Evolutionary conservation across 2,329 filamentous ascomycete species (phyloP).

Genomic region (Curvularia verruculosa): DNA sequence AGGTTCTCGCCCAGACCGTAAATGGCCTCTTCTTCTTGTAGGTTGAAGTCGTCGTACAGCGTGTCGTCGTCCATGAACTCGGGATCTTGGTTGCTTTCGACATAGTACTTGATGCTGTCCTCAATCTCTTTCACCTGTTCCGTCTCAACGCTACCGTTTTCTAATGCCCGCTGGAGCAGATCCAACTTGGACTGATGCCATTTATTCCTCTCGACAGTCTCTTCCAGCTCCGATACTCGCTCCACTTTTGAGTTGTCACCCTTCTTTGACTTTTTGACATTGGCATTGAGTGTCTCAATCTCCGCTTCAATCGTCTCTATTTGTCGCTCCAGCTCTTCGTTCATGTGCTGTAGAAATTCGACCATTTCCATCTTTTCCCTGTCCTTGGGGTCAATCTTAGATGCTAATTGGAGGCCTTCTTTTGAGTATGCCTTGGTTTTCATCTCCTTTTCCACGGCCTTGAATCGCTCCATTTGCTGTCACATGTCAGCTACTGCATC

Average conservation of each 20-base stretch:
- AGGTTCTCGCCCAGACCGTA: slow-evolving; percentile 81
- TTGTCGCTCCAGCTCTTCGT: slow-evolving; percentile 91
- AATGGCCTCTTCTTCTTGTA: slow-evolving; percentile 88
- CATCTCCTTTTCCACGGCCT: slow-evolving; percentile 99
- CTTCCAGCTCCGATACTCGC: slow-evolving; percentile 83
- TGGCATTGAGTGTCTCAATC: slow-evolving; percentile 81
- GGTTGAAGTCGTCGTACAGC: slow-evolving; percentile 91
- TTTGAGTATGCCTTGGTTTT: slow-evolving; percentile 99
- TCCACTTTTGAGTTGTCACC: slow-evolving; percentile 79
- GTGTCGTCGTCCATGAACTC: slow-evolving; percentile 94
- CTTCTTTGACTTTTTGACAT: slow-evolving; percentile 94
- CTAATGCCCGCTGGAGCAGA: slow-evolving; percentile 83
- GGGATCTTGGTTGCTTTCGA: slow-evolving; percentile 83
- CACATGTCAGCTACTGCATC: slow-evolving; percentile 43
- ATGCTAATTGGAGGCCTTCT: slow-evolving; percentile 88
- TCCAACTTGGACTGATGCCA: slow-evolving; percentile 96
- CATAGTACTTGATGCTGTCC: slow-evolving; percentile 93
- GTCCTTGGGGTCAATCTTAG: slow-evolving; percentile 96
- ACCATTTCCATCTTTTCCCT: slow-evolving; percentile 88
- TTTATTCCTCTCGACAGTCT: slow-evolving; percentile 87
- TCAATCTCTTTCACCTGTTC: slow-evolving; percentile 87
- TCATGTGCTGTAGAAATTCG: slow-evolving; percentile 84
- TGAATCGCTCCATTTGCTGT: slow-evolving; percentile 99
- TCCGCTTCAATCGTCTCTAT: slow-evolving; percentile 94
- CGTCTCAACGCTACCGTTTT: slow-evolving; percentile 89